Evolutionary conservation across 2,329 filamentous ascomycete species (phyloP).

Genomic region (Alternaria angustiovoidea): DNA sequence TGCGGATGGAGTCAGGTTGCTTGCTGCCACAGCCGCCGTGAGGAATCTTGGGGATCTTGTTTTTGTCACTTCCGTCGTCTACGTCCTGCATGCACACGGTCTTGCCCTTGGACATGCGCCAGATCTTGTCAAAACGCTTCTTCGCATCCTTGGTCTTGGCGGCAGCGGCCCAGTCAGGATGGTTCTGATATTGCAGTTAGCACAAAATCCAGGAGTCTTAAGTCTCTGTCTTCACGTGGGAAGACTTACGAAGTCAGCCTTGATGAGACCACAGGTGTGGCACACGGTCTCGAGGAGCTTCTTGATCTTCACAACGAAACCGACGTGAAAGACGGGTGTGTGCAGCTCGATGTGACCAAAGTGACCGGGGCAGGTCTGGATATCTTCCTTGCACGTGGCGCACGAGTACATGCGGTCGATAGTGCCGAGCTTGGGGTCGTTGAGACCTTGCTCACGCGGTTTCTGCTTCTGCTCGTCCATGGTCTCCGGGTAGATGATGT

Average conservation of each 20-base stretch:
- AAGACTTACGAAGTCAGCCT: slow-evolving; percentile 96
- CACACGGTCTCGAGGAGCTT: slow-evolving; percentile 99
- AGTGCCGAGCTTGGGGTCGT: slow-evolving; percentile 94
- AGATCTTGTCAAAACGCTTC: slow-evolving; percentile 89
- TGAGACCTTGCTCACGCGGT: slow-evolving; percentile 89
- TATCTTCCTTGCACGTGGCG: slow-evolving; percentile 93
- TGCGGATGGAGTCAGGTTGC: slow-evolving; percentile 82
- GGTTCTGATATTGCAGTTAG: slow-evolving; percentile 68
- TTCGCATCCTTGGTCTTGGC: slow-evolving; percentile 90
- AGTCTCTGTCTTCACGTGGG: slow-evolving; percentile 62
- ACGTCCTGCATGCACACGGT: slow-evolving; percentile 80
- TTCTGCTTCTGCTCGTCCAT: slow-evolving; percentile 96
- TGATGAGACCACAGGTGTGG: slow-evolving; percentile 97
- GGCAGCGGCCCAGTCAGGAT: slow-evolving; percentile 82
- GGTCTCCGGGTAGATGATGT: slow-evolving; percentile 98
- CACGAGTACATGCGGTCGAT: slow-evolving; percentile 97
- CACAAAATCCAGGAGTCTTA: slow-evolving; percentile 57
- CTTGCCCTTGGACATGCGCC: slow-evolving; percentile 90
- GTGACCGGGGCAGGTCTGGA: slow-evolving; percentile 95
- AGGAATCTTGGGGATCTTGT: slow-evolving; percentile 55
- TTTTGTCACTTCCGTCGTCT: slow-evolving; percentile 64
- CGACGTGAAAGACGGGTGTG: slow-evolving; percentile 90
- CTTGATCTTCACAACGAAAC: slow-evolving; percentile 99
- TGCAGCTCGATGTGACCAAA: slow-evolving; percentile 99
- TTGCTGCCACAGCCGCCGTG: slow-evolving; percentile 95